Percentiles rank a stretch among this genome's conserved stretches.
These are phyloP conservation scores for Nyctanthes arbortristis DNA, from an alignment of 257 asterid species.

Conservation along the genomic window DNA sequence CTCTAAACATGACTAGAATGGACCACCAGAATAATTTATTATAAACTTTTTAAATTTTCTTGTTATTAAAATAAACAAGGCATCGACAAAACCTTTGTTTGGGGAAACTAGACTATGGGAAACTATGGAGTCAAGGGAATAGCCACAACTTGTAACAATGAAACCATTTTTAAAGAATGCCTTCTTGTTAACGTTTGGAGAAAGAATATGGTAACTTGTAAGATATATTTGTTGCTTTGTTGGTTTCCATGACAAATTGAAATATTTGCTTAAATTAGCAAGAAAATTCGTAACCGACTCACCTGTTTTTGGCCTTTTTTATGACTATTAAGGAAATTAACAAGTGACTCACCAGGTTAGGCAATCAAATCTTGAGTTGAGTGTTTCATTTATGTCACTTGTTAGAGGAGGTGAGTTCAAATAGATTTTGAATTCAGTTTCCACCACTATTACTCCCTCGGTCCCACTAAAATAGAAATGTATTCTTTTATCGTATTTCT, in stretches of 20 bases:
- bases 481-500: too few relatives aligned
- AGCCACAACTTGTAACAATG: neutral
- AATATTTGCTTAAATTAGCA: neutral
- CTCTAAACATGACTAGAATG: too few relatives aligned
- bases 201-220: neutral
- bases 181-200: too few relatives aligned
- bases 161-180: neutral
- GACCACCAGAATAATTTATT: too few relatives aligned
- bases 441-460: too few relatives aligned
- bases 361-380: too few relatives aligned
- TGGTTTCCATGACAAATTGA: neutral
- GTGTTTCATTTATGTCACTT: neutral
- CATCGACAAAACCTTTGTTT: neutral
- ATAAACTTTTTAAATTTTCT: too few relatives aligned
- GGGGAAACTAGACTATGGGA: neutral
- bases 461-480: too few relatives aligned
- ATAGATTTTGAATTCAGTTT: too few relatives aligned
- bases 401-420: too few relatives aligned
- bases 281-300: neutral
- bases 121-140: neutral
- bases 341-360: neutral
- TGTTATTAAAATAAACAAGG: neutral
- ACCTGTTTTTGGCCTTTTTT: neutral
- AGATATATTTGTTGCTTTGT: neutral
- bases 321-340: neutral